phyloP scores from a whole-genome alignment of 495 filamentous ascomycete genomes.

The Aspergillus nanangensis region DNA sequence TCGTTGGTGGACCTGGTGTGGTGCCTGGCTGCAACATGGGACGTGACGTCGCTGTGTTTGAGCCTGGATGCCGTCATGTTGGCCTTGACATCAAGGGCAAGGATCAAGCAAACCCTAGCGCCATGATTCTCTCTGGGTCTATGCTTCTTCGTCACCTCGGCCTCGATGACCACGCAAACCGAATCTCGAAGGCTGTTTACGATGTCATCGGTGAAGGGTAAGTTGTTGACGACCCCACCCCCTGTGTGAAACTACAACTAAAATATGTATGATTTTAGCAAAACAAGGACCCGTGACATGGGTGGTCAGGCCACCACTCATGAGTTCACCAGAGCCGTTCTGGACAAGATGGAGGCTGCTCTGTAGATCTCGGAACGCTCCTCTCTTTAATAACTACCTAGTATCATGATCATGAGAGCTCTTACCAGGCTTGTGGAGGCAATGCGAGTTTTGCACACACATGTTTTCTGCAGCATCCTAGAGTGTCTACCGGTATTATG shows the following conservation, averaged over 20 bases:
- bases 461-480: too few species aligned
- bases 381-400: conserved; percentile 12
- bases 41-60: conserved; percentile 95
- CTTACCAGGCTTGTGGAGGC: conserved; percentile 10
- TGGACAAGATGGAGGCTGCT: conserved; percentile 83
- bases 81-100: conserved; percentile 99
- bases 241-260: conserved; percentile 11
- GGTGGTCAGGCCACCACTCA: conserved; percentile 84
- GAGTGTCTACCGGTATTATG: too few species aligned
- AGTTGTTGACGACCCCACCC: conserved; percentile 39
- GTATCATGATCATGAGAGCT: conserved; percentile 20
- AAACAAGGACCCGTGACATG: conserved; percentile 89
- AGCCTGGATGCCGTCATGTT: conserved; percentile 97
- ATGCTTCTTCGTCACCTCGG: conserved; percentile 97
- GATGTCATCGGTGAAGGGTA: conserved; percentile 93
- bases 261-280: conserved; percentile 41
- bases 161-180: conserved; percentile 94
- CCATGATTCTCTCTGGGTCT: conserved; percentile 86
- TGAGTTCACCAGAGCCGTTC: conserved; percentile 89
- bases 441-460: too few species aligned
- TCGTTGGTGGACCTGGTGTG: conserved; percentile 96
- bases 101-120: conserved; percentile 97
- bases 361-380: conserved; percentile 29
- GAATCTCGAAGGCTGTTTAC: conserved; percentile 96
- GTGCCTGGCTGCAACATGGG: conserved; percentile 99